Base-by-base conservation (phyloP, 495 filamentous ascomycete species). In the Aspergillus haitiensis region DNA sequence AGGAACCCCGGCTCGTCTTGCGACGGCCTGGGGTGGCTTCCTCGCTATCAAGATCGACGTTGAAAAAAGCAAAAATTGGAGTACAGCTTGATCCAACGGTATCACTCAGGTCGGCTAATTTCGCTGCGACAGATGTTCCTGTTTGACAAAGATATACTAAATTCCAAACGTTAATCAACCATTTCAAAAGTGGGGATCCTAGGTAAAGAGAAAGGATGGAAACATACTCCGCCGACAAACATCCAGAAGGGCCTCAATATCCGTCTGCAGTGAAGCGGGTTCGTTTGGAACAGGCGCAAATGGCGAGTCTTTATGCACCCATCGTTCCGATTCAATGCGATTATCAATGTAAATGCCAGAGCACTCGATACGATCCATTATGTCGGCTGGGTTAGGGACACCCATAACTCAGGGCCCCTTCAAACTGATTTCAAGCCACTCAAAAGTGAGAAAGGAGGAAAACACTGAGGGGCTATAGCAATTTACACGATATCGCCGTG, bases 301-400 rank as follows among this genome's bases (percentile, higher is more conserved):
- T 61, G 70, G 64, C 62, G 80, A 66, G 47, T 68, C 72, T 56
- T 75, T 69, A 60, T 68, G 75, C 55, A 87, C 77, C 74, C 81
- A 76, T 67, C 86, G 79, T 61, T 91, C 87, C 62, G 84, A 78
- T 60, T 75, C 76, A 54, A 89, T 83, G 52, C 84, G 83, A 69
- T 87, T 86, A 75, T 94, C 89, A 59, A 94, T 89, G 70, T 92
- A 94, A 63, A 94, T 86, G 59, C 90, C 85, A 76, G 89, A 86
- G 76, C 88, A 93, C 61, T 84, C 77, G 65, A 84, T 80, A 73
- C 80, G 78, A 73, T 90, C 88, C 87, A 90, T 88, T 64, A 68
- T 78, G 63, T 65, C 63, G 51, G 40, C 32, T 15, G 60, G 57
- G 51, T 65, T 55, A 36, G 64, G 69, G 56, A 68, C 53, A 59